Conservation (phyloP, 2,329 filamentous ascomycete genomes). For the Cordyceps militaris region DNA sequence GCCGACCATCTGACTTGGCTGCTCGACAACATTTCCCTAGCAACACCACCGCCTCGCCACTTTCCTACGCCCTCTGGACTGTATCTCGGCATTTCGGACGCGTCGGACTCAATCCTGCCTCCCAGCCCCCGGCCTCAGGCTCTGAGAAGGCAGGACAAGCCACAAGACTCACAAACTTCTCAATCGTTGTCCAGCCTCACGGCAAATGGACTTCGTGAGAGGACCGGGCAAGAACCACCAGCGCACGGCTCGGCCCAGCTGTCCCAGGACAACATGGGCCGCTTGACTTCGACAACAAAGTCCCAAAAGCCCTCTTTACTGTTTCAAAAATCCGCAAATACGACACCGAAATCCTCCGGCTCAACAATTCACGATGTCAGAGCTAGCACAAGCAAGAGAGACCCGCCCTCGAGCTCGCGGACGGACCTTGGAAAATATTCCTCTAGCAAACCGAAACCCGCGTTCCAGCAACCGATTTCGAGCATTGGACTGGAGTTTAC, state of each 20-base stretch:
- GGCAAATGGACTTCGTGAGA: conserved; percentile 1
- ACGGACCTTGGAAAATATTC: conserved; percentile 19
- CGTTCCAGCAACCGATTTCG: conserved; percentile 14
- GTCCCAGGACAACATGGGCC: conserved; percentile 35
- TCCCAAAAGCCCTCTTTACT: conserved; percentile 39
- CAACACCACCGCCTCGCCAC: conserved; percentile 33
- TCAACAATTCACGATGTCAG: conserved; percentile 1
- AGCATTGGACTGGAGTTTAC: conserved; percentile 27
- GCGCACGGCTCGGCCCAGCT: not conserved
- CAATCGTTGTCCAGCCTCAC: not conserved
- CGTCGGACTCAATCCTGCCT: not conserved
- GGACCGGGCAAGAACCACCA: not conserved
- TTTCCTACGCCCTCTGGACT: conserved; percentile 27
- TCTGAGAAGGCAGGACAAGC: not conserved
- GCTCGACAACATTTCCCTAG: conserved; percentile 38
- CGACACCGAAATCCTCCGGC: conserved; percentile 28
- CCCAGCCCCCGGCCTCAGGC: not conserved
- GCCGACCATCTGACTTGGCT: conserved; percentile 52
- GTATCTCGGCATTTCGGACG: conserved; percentile 11
- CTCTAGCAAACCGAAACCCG: conserved; percentile 22
- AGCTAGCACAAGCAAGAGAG: not conserved
- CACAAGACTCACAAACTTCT: not conserved
- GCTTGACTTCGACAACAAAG: conserved; percentile 35
- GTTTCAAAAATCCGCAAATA: conserved; percentile 34
- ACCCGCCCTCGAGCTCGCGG: conserved; percentile 3